A percentile compares a stretch with the other conserved stretches of the same genome.
Evolutionary conservation across 441 rosid species (phyloP).

Genomic region (Erodium texanum): DNA sequence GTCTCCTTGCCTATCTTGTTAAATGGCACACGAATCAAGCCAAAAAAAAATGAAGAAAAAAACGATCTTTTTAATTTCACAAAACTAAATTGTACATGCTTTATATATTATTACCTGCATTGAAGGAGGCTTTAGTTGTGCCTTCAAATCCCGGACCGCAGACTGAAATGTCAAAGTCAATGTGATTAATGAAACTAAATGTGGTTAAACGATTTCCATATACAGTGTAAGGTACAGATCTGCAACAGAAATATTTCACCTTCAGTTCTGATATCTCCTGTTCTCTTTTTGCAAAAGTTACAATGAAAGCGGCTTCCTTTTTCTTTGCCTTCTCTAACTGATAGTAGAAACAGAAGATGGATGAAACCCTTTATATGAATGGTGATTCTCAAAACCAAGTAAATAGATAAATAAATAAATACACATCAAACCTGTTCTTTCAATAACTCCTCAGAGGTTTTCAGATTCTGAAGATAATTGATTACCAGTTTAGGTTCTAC

Average conservation of each 20-base stretch:
- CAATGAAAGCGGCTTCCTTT: constrained; percentile 97
- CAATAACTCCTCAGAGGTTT: constrained; percentile 74
- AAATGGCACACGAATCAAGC: constrained; percentile 16
- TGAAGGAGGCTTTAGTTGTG: constrained; percentile 92
- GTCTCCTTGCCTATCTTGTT: constrained; percentile 70
- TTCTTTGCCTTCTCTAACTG: constrained; percentile 92
- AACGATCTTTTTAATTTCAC: neutral
- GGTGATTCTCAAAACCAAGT: neutral
- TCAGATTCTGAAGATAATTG: constrained; percentile 67
- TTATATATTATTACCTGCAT: constrained; percentile 97
- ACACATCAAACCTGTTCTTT: constrained; percentile 66
- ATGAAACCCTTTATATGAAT: constrained; percentile 20
- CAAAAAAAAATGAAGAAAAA: neutral
- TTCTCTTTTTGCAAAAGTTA: constrained; percentile 89
- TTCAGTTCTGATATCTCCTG: constrained; percentile 93
- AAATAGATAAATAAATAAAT: constrained; percentile 7
- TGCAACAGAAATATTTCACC: constrained; percentile 30
- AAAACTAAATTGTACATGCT: neutral
- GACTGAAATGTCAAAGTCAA: constrained; percentile 46
- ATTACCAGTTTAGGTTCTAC: constrained; percentile 70
- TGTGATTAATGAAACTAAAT: constrained; percentile 14
- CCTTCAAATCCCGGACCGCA: constrained; percentile 88
- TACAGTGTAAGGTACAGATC: neutral
- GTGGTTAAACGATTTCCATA: neutral
- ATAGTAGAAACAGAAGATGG: constrained; percentile 22